Base-by-base conservation (phyloP, 2,329 filamentous ascomycete species). In the Pestalotiopsis fici region DNA sequence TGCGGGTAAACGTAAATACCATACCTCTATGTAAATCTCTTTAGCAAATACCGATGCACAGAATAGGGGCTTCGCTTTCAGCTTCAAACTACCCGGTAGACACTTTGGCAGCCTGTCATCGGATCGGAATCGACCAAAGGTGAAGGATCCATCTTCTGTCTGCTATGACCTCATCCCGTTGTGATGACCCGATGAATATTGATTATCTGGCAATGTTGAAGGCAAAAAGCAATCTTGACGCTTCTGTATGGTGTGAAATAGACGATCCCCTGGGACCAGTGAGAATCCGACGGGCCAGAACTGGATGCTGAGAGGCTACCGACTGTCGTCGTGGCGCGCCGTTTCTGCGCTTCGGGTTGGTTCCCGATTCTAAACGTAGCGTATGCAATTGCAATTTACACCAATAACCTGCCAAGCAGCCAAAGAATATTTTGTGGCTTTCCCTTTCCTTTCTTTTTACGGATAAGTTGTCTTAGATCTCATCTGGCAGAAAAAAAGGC, bases 271-370 rank as follows among this genome's bases (percentile, higher is more conserved):
- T 25, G 18, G 35, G 23, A 28, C 59, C 59, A 62, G 59, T 62
- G 15, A 47, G 37, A 43, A 62, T 27, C 47, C 59, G 35, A 62
- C 31, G 21, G 21, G 21, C n/a, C n/a, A 27, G 35, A 12, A 12
- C 25, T 50, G 59, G 25, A 62, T 15, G 59, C 59, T 62, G 37
- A 62, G 21, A 47, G 59, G 59, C 59, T 62, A 62, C 59, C 59
- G 59, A 60, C 57, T 43, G 13, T 62, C 21, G 35, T 43, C 9
- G 27, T 25, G 9, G 21, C 43, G n/a, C 59, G 23, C 37, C 59
- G 37, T 50, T 43, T 4, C 31, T 62, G 23, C 55, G 27, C 55
- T 57, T 27, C 55, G 23, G 27, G 43, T 9, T 9, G 15, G 15
- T n/a, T n/a, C 9, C 43, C 43, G n/a, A 50, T 21, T n/a, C 43